Conservation (phyloP, 176 grass and related monocot species). For the Triticum urartu region DNA sequence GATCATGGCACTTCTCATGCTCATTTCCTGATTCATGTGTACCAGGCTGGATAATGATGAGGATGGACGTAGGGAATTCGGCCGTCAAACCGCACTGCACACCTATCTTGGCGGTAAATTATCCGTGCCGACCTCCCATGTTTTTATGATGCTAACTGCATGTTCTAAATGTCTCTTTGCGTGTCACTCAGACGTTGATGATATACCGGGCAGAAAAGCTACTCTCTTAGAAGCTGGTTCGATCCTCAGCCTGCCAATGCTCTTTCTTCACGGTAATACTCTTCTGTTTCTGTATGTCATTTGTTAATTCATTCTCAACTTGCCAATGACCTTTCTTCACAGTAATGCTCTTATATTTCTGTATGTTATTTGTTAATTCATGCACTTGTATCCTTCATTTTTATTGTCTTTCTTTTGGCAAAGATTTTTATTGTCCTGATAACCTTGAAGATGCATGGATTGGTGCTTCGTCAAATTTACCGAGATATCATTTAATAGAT, state of each 20-base stretch:
- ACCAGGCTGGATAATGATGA: slow-evolving; percentile 34
- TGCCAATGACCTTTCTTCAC: slow-evolving; percentile 81
- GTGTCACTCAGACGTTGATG: slow-evolving; percentile 79
- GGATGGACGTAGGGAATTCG: slow-evolving; percentile 36
- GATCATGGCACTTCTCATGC: neutral
- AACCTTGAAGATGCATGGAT: neutral
- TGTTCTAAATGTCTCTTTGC: slow-evolving; percentile 24
- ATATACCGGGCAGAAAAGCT: slow-evolving; percentile 60
- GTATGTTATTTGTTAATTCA: neutral
- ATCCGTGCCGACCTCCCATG: neutral
- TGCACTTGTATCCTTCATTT: slow-evolving; percentile 10
- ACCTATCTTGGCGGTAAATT: slow-evolving; percentile 89
- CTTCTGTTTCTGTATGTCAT: slow-evolving; percentile 24
- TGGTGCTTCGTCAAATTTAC: neutral
- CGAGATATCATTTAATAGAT: neutral
- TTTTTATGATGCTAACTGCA: slow-evolving; percentile 7
- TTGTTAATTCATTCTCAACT: slow-evolving; percentile 37
- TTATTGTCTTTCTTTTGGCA: neutral
- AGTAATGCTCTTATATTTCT: slow-evolving; percentile 44
- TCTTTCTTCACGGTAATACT: slow-evolving; percentile 71
- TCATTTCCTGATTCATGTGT: slow-evolving; percentile 17
- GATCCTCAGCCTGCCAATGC: slow-evolving; percentile 71
- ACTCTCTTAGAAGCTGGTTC: slow-evolving; percentile 65
- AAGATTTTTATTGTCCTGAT: slow-evolving; percentile 1
- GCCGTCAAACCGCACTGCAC: slow-evolving; percentile 67